Percentiles rank a stretch among this genome's conserved stretches.
Conservation (phyloP, 352 stramenopile genomes). For the Pythium coloratum region DNA sequence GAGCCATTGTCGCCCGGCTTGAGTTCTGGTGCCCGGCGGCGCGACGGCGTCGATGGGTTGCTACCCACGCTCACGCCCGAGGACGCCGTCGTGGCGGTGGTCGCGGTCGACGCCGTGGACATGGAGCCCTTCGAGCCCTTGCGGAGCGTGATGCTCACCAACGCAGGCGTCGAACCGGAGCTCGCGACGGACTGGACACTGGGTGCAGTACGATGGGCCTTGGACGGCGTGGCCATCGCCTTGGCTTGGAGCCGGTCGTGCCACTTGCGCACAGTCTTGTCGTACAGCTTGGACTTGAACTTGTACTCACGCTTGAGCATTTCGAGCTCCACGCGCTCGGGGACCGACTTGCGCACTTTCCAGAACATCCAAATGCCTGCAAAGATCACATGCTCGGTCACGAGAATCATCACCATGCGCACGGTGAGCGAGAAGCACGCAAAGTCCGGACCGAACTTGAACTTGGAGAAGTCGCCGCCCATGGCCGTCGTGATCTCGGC, state of each 20-base stretch:
- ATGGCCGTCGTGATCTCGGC: slow-evolving; percentile 55
- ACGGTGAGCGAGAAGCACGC: slow-evolving; percentile 72
- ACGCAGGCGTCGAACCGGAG: slow-evolving; percentile 4
- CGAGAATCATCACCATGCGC: slow-evolving; percentile 79
- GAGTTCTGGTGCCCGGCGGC: not conserved
- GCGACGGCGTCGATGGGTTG: not conserved
- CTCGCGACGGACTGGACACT: not conserved
- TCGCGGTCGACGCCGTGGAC: slow-evolving; percentile 7
- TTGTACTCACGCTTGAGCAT: slow-evolving; percentile 66
- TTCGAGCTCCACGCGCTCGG: slow-evolving; percentile 58
- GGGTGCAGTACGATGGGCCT: not conserved
- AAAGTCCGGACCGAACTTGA: slow-evolving; percentile 76
- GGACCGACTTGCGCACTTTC: slow-evolving; percentile 62
- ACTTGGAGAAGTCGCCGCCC: slow-evolving; percentile 56
- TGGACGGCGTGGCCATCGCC: not conserved
- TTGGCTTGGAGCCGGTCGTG: slow-evolving; percentile 9
- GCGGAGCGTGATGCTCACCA: slow-evolving; percentile 13
- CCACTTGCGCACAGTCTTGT: slow-evolving; percentile 33
- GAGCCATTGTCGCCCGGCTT: slow-evolving; percentile 31
- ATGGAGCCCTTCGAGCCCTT: slow-evolving; percentile 12
- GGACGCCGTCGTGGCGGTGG: slow-evolving; percentile 13
- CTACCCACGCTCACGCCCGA: not conserved
- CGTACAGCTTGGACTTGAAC: slow-evolving; percentile 77
- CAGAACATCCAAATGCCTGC: slow-evolving; percentile 68
- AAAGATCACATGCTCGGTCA: slow-evolving; percentile 67